A percentile compares a stretch with the other conserved stretches of the same genome.
Conservation (phyloP, 129 eudicot genomes). For the Pulicaria dysenterica region DNA sequence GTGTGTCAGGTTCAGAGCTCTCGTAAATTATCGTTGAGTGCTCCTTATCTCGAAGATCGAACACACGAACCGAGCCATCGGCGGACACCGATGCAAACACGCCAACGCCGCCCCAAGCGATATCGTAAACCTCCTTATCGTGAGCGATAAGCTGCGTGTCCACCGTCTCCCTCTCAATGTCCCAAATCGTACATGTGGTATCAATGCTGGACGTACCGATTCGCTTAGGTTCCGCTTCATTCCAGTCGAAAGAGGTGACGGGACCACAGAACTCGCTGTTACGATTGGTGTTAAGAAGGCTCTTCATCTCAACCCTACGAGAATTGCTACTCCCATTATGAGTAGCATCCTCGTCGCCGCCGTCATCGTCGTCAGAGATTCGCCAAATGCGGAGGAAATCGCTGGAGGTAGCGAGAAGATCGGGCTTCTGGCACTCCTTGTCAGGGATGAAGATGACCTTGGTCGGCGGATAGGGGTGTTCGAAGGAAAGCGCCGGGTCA, state of each 20-base stretch:
- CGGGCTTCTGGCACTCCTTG: slow-evolving; percentile 90
- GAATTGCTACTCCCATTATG: background rate
- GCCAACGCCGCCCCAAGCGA: slow-evolving; percentile 98
- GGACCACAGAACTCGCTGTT: slow-evolving; percentile 93
- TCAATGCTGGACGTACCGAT: slow-evolving; percentile 88
- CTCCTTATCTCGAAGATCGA: slow-evolving; percentile 89
- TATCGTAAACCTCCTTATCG: slow-evolving; percentile 94
- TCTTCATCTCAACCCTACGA: slow-evolving; percentile 65
- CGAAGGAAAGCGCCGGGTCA: slow-evolving; percentile 77
- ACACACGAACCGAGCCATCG: slow-evolving; percentile 87
- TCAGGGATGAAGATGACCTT: slow-evolving; percentile 86
- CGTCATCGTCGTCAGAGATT: slow-evolving; percentile 44
- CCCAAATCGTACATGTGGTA: slow-evolving; percentile 95
- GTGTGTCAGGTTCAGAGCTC: slow-evolving; percentile 90
- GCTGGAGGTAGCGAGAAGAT: slow-evolving; percentile 80
- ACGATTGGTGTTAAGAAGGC: slow-evolving; percentile 63
- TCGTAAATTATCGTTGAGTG: slow-evolving; percentile 89
- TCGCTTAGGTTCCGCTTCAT: slow-evolving; percentile 86
- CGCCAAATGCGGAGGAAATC: slow-evolving; percentile 88
- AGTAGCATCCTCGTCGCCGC: slow-evolving; percentile 19
- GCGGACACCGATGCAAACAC: slow-evolving; percentile 97
- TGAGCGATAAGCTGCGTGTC: slow-evolving; percentile 94
- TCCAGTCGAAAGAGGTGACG: slow-evolving; percentile 91
- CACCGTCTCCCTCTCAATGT: slow-evolving; percentile 77
- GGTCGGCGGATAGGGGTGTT: slow-evolving; percentile 94